These are phyloP conservation scores for Meira nashicola DNA, from an alignment of 1,284 basidiomycete species.

Conservation along the genomic window DNA sequence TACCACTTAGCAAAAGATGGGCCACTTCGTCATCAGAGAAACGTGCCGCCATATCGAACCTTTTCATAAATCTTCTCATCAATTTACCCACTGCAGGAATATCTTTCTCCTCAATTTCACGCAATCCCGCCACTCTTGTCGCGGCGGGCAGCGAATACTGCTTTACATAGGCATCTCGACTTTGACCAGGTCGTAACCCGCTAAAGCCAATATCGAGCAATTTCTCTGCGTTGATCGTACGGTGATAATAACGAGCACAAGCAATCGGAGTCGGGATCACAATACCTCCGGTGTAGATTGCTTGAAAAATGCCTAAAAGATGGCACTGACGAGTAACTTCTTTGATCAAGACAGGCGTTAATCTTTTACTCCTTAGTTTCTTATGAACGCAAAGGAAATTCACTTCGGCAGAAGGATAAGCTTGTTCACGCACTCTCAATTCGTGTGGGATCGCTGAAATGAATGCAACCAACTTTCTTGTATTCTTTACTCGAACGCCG, in stretches of 20 bases:
- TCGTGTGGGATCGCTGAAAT: constrained; percentile 81
- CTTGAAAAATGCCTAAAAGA: constrained; percentile 86
- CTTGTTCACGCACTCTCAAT: constrained; percentile 38
- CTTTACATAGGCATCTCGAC: constrained; percentile 30
- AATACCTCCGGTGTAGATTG: constrained; percentile 75
- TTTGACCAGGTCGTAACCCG: constrained; percentile 54
- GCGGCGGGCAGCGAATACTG: constrained; percentile 31
- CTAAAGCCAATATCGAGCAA: constrained; percentile 87
- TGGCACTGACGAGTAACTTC: constrained; percentile 93
- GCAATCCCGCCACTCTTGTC: constrained; percentile 59
- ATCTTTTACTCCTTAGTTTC: constrained; percentile 88
- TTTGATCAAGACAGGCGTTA: constrained; percentile 95
- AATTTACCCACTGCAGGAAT: constrained; percentile 69
- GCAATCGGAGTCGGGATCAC: constrained; percentile 46
- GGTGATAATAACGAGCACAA: constrained; percentile 74
- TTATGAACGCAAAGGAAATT: constrained; percentile 99
- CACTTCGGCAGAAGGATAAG: constrained; percentile 65
- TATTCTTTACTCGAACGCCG: constrained; percentile 83
- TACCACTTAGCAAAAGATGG: constrained; percentile 83
- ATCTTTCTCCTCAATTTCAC: constrained; percentile 83
- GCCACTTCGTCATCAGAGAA: constrained; percentile 74
- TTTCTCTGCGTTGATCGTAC: constrained; percentile 84
- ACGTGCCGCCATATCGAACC: constrained; percentile 78
- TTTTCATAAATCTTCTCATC: constrained; percentile 73
- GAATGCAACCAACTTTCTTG: constrained; percentile 83